A percentile compares a stretch with the other conserved stretches of the same genome.
phyloP scores from a whole-genome alignment of 2,329 filamentous ascomycete genomes.

The Ophiocordyceps camponoti-rufipedis region DNA sequence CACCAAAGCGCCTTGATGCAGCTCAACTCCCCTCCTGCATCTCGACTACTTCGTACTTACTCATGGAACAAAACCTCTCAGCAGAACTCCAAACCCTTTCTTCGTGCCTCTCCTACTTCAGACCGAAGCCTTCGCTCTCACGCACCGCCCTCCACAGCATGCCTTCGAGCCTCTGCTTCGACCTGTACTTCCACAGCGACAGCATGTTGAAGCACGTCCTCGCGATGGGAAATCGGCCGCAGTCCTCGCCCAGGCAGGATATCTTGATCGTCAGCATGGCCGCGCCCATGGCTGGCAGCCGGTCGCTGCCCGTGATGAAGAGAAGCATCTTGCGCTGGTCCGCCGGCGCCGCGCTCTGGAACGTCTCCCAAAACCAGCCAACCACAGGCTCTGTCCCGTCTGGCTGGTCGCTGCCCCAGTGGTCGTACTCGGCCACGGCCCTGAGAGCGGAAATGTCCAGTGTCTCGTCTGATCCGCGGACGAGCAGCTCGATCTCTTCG shows the following conservation, averaged over 20 bases:
- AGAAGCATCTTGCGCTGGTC: conserved; percentile 64
- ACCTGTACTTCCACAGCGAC: conserved; percentile 54
- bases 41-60: no score
- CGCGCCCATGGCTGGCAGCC: conserved; percentile 76
- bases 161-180: conserved; percentile 45
- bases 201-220: conserved; percentile 84
- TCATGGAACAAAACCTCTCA: not conserved
- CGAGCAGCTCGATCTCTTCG: conserved; percentile 78
- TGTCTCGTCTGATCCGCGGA: conserved; percentile 68
- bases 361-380: conserved; percentile 78
- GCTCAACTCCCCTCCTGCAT: no score
- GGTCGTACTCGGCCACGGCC: conserved; percentile 65
- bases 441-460: conserved; percentile 61
- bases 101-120: conserved; percentile 37
- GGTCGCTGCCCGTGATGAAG: conserved; percentile 81
- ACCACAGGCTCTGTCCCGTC: conserved; percentile 48
- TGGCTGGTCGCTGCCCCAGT: conserved; percentile 45
- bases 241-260: conserved; percentile 57
- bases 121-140: conserved; percentile 81
- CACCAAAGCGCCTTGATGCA: no score
- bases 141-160: conserved; percentile 74
- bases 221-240: conserved; percentile 61
- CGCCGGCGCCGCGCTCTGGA: conserved; percentile 42
- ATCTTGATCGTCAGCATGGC: conserved; percentile 63
- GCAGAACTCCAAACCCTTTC: not conserved